Evolutionary conservation across 2,329 filamentous ascomycete species (phyloP).

Genomic region (Magnaporthales sp.): DNA sequence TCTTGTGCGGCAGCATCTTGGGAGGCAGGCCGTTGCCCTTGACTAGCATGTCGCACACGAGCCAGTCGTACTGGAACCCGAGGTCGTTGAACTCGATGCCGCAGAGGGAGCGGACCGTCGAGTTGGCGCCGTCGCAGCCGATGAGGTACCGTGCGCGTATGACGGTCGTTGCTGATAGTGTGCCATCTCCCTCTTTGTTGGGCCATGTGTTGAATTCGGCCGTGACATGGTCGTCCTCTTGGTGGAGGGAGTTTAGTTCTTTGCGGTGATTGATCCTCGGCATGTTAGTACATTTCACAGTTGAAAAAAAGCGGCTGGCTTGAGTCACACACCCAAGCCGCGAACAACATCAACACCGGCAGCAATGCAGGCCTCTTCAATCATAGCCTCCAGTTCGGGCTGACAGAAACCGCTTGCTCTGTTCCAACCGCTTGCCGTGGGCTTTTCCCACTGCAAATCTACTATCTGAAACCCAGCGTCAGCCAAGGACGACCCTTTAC

Average conservation of each 20-base stretch:
- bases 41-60: background rate
- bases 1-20: background rate
- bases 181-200: background rate
- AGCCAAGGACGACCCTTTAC: background rate
- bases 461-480: background rate
- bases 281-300: background rate
- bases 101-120: conserved; percentile 27
- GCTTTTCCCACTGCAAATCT: background rate
- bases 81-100: background rate
- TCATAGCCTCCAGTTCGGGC: background rate
- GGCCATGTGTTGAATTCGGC: background rate
- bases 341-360: background rate
- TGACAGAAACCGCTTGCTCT: background rate
- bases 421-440: background rate
- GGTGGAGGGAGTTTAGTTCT: background rate
- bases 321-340: background rate
- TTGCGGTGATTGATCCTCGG: background rate
- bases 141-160: conserved; percentile 31
- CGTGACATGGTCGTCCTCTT: background rate
- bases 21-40: background rate
- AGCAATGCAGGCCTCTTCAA: background rate
- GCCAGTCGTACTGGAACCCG: background rate
- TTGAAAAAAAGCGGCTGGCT: background rate
- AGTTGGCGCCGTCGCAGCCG: conserved; percentile 47
- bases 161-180: background rate